Evolutionary conservation across 164 flowering plant species (phyloP), one percentile per base, ranked within the genome.

Genomic region (Aristolochia contorta): DNA sequence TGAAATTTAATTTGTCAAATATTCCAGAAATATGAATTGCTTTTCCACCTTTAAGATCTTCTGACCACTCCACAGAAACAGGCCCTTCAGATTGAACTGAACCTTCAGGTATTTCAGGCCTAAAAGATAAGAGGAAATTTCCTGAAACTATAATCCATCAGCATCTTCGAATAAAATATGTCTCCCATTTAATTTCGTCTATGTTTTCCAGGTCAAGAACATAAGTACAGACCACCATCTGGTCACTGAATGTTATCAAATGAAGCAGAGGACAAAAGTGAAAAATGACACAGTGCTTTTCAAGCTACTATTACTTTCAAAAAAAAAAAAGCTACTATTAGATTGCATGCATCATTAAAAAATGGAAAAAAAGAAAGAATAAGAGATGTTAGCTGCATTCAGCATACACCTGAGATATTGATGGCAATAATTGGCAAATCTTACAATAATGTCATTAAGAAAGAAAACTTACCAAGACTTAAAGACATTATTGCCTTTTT

Each of bases 1-100:
- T 72, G 71, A 83, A 90, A 70, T 71, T 77, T 65, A 93, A 69
- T 74, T 81, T 86, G 62, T 87, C 94, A 73, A 90, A 77, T 61
- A 93, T 61, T 73, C 97, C 96, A 64, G 89, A 80, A 15, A 90
- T 78, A 62, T 69, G 80, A 65, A 88, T 81, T 58, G 94, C 89
- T 75, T 87, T 93, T 70, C 84, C 97, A 62, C 99, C 97, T 77
- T 74, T 79, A 64, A 93, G 77, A 56, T 87, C 83, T 49, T 81
- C 89, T 32, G 96, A 90, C 99, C 99, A 93, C 33, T 77, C 89
- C 52, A 77, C 72, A 52, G 87, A 74, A 63, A 71, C 66, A 47
- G 74, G 56, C 51, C 65, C 62, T 58, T 68, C 60, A 37, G 66
- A 51, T 55, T 66, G 65, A 48, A 60, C 63, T 27, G 61, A 60